phyloP scores from a whole-genome alignment of 768 basidiomycete species.

The Mycena pura region DNA sequence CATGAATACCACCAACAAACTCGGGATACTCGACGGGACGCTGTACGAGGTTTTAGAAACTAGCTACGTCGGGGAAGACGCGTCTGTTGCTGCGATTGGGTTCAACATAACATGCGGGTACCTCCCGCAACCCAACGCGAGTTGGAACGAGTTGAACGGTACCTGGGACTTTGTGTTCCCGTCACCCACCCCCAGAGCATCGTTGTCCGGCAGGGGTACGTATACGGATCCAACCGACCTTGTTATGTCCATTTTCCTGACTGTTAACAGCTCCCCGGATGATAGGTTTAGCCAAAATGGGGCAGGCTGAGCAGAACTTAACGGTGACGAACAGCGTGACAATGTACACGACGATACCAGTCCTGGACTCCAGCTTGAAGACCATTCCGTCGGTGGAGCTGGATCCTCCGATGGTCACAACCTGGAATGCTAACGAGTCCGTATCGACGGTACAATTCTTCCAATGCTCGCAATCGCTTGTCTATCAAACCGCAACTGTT shows the following conservation, averaged over 20 bases:
- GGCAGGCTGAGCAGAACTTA: background rate
- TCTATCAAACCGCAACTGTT: background rate
- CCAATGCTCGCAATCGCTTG: conserved; percentile 3
- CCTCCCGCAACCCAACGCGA: background rate
- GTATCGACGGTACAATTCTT: background rate
- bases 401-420: background rate
- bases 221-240: background rate
- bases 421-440: background rate
- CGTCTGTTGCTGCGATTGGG: background rate
- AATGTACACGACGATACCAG: background rate
- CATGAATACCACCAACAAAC: background rate
- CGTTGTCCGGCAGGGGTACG: background rate
- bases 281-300: background rate
- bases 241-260: background rate
- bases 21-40: background rate
- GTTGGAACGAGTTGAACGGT: background rate
- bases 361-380: background rate
- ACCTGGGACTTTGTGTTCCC: background rate
- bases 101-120: conserved; percentile 2
- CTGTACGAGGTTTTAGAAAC: background rate
- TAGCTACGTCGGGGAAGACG: background rate
- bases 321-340: background rate
- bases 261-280: background rate
- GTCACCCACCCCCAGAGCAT: too few species aligned
- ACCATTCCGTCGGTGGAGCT: background rate